Evolutionary conservation across 2,329 filamentous ascomycete genomes (phyloP), one percentile per base, ranked within the genome.

Genomic region (Escovopsis weberi): DNA sequence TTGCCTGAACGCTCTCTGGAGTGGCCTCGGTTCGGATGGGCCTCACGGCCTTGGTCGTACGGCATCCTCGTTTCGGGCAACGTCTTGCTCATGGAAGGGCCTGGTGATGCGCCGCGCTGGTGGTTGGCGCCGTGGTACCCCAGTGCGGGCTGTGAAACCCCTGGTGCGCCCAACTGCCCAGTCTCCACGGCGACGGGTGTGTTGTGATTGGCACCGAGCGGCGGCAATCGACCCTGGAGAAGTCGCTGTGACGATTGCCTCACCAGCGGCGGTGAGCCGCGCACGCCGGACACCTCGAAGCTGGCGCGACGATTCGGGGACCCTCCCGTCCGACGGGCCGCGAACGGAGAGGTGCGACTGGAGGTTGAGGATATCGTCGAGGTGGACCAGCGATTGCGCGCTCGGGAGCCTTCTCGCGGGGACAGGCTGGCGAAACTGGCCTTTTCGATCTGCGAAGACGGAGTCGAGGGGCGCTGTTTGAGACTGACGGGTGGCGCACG

Each of bases 321-420:
- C 42, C 47, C 55, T 37, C 55, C 56, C 18, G 57, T 54, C 43
- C 57, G 56, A 47, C 53, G 56, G 42, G 51, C 53, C 38, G 56
- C 52, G 47, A 53, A 50, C 37, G 51, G 49, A 38, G 67, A 69
- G 33, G 62, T 58, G 48, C 60, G 65, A 46, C 66, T 74, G 36
- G 70, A 74, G 8, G 60, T 55, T 40, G 70, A 72, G 12, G 72
- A 75, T 18, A 63, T 59, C 36, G 43, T 42, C 28, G 45, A 47
- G 2, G 43, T 45, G 11, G 70, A 73, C 69, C 69, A 72, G 52
- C 69, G 66, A 52, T 74, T 69, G 46, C 69, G 60, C 48, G 66
- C 67, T 53, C 65, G 67, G 35, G 68, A 61, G 37, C 61, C 58
- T 44, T 72, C 67, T 53, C 59, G 45, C 37, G 50, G 47, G 56